phyloP scores from a whole-genome alignment of 2,329 filamentous ascomycete genomes.

The Herpotrichia juniperi region DNA sequence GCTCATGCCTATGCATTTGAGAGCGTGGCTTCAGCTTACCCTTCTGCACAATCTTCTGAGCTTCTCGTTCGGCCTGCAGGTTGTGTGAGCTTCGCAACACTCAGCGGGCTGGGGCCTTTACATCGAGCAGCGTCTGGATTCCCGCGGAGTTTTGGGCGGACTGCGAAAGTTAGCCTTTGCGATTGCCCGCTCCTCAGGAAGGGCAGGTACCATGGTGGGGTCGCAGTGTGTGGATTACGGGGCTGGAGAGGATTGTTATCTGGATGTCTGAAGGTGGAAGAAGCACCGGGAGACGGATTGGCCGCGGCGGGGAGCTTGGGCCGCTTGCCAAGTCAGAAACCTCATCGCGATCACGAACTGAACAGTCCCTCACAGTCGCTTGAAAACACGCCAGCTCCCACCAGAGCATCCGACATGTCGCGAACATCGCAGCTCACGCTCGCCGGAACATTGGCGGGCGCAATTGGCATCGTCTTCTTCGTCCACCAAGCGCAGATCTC shows the following conservation, averaged over 20 bases:
- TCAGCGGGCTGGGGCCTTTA: constrained; percentile 59
- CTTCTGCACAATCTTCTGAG: constrained; percentile 98
- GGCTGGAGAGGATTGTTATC: background rate
- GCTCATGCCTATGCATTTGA: background rate
- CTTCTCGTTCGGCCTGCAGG: constrained; percentile 89
- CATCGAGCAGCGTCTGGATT: constrained; percentile 98
- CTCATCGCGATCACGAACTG: background rate
- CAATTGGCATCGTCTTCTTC: constrained; percentile 76
- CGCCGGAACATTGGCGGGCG: constrained; percentile 75
- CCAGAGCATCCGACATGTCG: constrained; percentile 68
- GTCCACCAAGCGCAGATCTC: constrained; percentile 89
- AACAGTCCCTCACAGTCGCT: background rate
- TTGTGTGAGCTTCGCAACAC: constrained; percentile 44
- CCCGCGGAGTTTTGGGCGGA: constrained; percentile 98
- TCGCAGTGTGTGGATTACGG: background rate
- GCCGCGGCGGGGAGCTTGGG: constrained; percentile 9
- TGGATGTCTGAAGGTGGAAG: constrained; percentile 1
- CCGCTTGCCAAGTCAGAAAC: constrained; percentile 1
- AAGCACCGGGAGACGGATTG: background rate
- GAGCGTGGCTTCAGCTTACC: constrained; percentile 57
- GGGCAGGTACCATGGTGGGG: background rate
- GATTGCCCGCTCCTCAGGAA: background rate
- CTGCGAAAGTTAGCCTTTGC: constrained; percentile 56
- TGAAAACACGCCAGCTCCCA: background rate
- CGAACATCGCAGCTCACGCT: constrained; percentile 87